phyloP scores from a whole-genome alignment of 768 basidiomycete species.

The Calvatia gigantea region DNA sequence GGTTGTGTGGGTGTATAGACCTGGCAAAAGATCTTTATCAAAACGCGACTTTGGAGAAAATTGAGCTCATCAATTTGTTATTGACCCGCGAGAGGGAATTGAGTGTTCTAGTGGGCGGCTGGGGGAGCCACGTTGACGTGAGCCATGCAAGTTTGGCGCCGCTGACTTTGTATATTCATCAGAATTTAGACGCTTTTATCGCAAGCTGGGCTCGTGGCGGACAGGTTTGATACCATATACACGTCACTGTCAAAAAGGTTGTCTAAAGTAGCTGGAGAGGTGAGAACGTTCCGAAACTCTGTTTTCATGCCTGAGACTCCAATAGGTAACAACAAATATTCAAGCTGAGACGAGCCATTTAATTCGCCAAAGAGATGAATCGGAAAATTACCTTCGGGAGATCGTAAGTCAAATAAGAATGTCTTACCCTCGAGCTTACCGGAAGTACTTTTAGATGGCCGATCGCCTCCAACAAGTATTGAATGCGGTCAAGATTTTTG shows the following conservation, averaged over 20 bases:
- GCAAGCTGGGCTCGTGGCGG: background rate
- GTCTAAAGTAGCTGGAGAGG: background rate
- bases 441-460: background rate
- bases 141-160: background rate
- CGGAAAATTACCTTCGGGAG: background rate
- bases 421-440: background rate
- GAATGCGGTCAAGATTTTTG: background rate
- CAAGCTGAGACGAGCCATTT: background rate
- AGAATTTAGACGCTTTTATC: background rate
- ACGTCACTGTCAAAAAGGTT: background rate
- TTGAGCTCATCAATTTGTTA: constrained; percentile 44
- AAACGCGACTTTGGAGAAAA: constrained; percentile 60
- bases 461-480: background rate
- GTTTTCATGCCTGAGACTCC: background rate
- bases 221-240: constrained; percentile 4
- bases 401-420: background rate
- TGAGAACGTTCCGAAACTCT: background rate
- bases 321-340: background rate
- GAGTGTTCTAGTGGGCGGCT: background rate
- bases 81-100: background rate
- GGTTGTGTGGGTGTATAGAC: constrained; percentile 5
- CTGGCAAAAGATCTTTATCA: constrained; percentile 42
- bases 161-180: background rate
- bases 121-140: background rate
- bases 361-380: background rate